Evolutionary conservation across 2,329 filamentous ascomycete genomes (phyloP).

Genomic region (Claviceps capensis): DNA sequence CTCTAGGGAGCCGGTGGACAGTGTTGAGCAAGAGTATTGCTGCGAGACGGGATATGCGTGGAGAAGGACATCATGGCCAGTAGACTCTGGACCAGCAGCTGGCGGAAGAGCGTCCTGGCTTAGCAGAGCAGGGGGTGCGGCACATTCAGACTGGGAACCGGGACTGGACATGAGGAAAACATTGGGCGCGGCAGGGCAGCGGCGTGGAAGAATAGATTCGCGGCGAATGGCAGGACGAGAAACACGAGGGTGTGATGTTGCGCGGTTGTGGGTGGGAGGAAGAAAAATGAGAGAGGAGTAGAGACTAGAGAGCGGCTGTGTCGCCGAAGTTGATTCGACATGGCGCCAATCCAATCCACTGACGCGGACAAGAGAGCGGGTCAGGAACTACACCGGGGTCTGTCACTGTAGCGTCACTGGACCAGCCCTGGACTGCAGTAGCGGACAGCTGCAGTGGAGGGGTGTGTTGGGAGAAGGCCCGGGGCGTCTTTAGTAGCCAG

Average conservation of each 20-base stretch:
- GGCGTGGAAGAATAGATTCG: slow-evolving; percentile 12
- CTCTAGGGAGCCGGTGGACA: slow-evolving; percentile 2
- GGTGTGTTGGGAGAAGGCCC: not conserved
- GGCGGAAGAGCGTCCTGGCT: slow-evolving; percentile 13
- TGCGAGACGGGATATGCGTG: not conserved
- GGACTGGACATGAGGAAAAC: slow-evolving; percentile 45
- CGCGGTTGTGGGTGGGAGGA: slow-evolving; percentile 7
- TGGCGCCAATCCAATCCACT: not conserved
- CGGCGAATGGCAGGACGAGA: slow-evolving; percentile 9
- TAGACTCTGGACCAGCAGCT: slow-evolving; percentile 6
- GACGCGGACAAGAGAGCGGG: not conserved
- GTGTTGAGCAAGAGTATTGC: slow-evolving; percentile 1
- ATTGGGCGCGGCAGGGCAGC: slow-evolving; percentile 29
- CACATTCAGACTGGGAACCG: slow-evolving; percentile 38
- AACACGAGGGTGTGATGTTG: slow-evolving; percentile 9
- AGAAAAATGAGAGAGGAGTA: slow-evolving; percentile 5
- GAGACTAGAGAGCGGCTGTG: slow-evolving; percentile 1
- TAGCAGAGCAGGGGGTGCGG: slow-evolving; percentile 34
- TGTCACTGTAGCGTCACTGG: slow-evolving; percentile 3
- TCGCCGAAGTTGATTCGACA: slow-evolving; percentile 2
- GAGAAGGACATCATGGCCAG: slow-evolving; percentile 7
- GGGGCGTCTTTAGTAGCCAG: not conserved
- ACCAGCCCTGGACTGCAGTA: not conserved
- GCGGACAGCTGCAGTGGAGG: not conserved
- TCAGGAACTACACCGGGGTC: slow-evolving; percentile 1